Evolutionary conservation across 2,329 filamentous ascomycete species (phyloP).

Genomic region (Fusarium guadeloupense): DNA sequence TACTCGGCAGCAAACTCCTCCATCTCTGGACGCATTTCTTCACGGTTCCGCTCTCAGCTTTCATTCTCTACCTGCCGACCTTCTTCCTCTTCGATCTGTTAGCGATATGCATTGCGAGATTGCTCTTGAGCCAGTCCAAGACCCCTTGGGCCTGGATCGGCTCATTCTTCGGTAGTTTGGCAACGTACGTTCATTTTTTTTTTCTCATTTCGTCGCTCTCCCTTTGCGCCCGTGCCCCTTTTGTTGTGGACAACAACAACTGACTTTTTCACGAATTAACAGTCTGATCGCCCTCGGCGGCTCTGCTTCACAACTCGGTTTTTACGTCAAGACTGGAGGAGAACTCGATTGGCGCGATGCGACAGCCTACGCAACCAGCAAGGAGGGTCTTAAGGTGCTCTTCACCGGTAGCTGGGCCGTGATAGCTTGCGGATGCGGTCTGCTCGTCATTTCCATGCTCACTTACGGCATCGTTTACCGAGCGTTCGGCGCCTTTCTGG

Average conservation of each 20-base stretch:
- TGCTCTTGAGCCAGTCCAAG: slow-evolving; percentile 40
- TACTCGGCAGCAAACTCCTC: slow-evolving; percentile 43
- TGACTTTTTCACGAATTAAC: slow-evolving; percentile 6
- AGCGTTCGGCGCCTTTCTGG: slow-evolving; percentile 34
- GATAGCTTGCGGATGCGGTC: slow-evolving; percentile 30
- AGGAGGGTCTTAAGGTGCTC: slow-evolving; percentile 46
- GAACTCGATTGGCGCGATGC: slow-evolving; percentile 48
- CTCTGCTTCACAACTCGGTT: slow-evolving; percentile 46
- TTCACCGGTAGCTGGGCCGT: slow-evolving; percentile 45
- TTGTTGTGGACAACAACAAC: not conserved
- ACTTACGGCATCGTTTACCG: slow-evolving; percentile 38
- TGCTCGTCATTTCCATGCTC: slow-evolving; percentile 40
- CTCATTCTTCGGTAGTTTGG: slow-evolving; percentile 34
- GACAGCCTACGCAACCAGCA: slow-evolving; percentile 42
- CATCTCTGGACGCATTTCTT: slow-evolving; percentile 42
- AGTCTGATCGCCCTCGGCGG: slow-evolving; percentile 43
- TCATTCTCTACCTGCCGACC: slow-evolving; percentile 46
- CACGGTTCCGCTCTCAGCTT: slow-evolving; percentile 40
- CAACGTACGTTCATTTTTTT: slow-evolving; percentile 39
- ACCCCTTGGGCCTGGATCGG: slow-evolving; percentile 31
- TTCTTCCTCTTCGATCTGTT: slow-evolving; percentile 45
- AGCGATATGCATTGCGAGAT: slow-evolving; percentile 37
- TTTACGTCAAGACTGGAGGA: slow-evolving; percentile 46
- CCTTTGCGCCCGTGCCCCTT: not conserved
- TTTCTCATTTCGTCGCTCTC: not conserved